Percentiles rank a stretch among this genome's conserved stretches.
phyloP scores from a whole-genome alignment of 108 stramenopile species.

The Pseudonitzschia delicatissima region DNA sequence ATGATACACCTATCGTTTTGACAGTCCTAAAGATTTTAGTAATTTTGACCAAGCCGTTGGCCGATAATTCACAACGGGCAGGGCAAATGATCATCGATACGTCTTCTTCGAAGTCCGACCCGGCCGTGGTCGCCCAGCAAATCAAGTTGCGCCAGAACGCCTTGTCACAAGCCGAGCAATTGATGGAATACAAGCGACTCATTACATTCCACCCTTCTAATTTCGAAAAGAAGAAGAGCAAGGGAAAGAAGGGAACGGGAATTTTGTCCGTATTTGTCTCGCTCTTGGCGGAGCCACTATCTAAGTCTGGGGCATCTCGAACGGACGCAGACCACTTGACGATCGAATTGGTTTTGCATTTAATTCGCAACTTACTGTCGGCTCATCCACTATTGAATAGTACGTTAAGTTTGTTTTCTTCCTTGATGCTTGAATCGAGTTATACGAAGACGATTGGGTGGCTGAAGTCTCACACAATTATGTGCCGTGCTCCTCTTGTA shows the following conservation, averaged over 20 bases:
- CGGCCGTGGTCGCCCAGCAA: constrained; percentile 59
- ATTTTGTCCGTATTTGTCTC: constrained; percentile 79
- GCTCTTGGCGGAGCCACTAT: constrained; percentile 76
- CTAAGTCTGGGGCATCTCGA: constrained; percentile 51
- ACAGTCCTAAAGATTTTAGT: constrained; percentile 86
- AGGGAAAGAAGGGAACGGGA: constrained; percentile 31
- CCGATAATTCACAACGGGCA: constrained; percentile 64
- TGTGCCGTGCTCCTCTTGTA: too few relatives aligned
- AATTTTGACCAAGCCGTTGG: constrained; percentile 83
- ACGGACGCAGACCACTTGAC: constrained; percentile 76
- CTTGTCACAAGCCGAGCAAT: constrained; percentile 60
- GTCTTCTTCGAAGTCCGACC: constrained; percentile 31
- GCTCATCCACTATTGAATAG: constrained; percentile 48
- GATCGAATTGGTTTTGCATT: constrained; percentile 84
- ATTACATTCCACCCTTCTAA: constrained; percentile 47
- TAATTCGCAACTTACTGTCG: constrained; percentile 76
- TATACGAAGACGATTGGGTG: neutral
- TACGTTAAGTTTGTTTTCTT: constrained; percentile 11
- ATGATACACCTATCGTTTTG: constrained; percentile 75
- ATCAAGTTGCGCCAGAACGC: constrained; percentile 82
- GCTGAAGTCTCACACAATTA: too few relatives aligned
- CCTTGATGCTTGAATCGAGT: neutral
- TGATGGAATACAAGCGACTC: constrained; percentile 78
- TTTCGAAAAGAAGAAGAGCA: constrained; percentile 5
- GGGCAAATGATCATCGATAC: constrained; percentile 70